Base-by-base conservation (phyloP, 306 rosid genomes). In the Begonia masoniana region DNA sequence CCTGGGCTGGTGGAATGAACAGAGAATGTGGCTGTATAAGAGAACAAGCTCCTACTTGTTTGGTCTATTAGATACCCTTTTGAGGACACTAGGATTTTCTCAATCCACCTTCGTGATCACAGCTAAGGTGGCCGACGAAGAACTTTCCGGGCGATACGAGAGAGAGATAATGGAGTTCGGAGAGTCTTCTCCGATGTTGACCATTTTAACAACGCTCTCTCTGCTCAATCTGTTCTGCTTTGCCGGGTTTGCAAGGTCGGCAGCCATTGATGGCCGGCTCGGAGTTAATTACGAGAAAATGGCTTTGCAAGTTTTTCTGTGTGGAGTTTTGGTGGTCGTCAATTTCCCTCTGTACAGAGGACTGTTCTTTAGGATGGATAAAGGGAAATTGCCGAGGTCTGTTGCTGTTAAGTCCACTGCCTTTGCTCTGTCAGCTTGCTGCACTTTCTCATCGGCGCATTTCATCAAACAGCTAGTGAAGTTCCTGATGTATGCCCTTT, bases 1-100 rank as follows among this genome's bases (percentile, higher is more conserved):
- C 15, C 42, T 67, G 14, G 94, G 94, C 4, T 89, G 95, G 97
- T 89, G 95, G 97, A 85, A 89, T 71, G 82, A 83, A 0, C 77
- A 67, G 43, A 36, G 94, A 9, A 85, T 89, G 4, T 80, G 97
- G 85, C 72, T 89, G 1, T 89, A 85, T 74, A 85, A 82, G 72
- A 67, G 94, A 71, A 62, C 81, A 62, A 73, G 79, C 59, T 78
- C 91, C 55, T 89, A 74, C 62, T 63, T 78, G 12, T 85, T 80
- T 71, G 85, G 80, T 10, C 70, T 75, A 51, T 41, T 64, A 10
- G 94, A 85, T 61, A 73, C 77, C 13, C 50, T 72, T 52, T 67
- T 82, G 50, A 70, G 76, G 65, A 41, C 13, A 8, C 64, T 76
- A 0, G 94, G 97, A 0, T 51, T 72, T 45, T 58, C 83, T 10